These are phyloP conservation scores for Starmerella bombi DNA, from an alignment of 805 yeast species.

Conservation along the genomic window DNA sequence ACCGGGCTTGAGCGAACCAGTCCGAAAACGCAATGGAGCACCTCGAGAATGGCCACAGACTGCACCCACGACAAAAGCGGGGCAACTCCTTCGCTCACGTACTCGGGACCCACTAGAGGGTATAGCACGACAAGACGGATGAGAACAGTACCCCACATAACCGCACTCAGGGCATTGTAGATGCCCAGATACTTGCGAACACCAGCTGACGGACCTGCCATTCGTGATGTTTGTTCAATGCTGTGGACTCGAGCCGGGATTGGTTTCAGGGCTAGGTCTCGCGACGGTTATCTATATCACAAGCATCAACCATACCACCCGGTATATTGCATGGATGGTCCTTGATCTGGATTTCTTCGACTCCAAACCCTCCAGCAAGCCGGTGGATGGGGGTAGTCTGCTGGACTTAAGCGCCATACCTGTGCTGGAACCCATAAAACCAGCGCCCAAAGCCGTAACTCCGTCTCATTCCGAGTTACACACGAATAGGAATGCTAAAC, in stretches of 20 bases:
- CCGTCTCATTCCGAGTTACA: too few species aligned
- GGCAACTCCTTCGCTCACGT: slow-evolving; percentile 46
- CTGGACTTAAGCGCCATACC: too few species aligned
- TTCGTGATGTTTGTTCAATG: too few species aligned
- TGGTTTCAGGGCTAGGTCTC: too few species aligned
- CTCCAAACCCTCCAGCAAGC: too few species aligned
- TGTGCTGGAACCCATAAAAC: too few species aligned
- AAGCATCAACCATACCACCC: too few species aligned
- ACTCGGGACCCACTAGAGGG: slow-evolving; percentile 47
- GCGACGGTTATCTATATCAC: background rate
- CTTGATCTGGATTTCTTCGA: too few species aligned
- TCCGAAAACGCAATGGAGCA: slow-evolving; percentile 64
- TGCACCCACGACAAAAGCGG: slow-evolving; percentile 54
- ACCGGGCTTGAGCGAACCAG: slow-evolving; percentile 71
- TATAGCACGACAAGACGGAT: slow-evolving; percentile 32
- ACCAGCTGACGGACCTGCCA: background rate
- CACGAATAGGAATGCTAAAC: too few species aligned
- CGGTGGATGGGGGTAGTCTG: too few species aligned
- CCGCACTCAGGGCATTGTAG: slow-evolving; percentile 43
- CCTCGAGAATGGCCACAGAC: slow-evolving; percentile 65
- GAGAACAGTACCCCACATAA: slow-evolving; percentile 42
- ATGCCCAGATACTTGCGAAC: slow-evolving; percentile 28
- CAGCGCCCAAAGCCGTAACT: too few species aligned
- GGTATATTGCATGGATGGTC: too few species aligned
- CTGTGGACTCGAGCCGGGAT: background rate